Base-by-base conservation (phyloP, 768 basidiomycete species). In the Strobilomyces dryophilus region DNA sequence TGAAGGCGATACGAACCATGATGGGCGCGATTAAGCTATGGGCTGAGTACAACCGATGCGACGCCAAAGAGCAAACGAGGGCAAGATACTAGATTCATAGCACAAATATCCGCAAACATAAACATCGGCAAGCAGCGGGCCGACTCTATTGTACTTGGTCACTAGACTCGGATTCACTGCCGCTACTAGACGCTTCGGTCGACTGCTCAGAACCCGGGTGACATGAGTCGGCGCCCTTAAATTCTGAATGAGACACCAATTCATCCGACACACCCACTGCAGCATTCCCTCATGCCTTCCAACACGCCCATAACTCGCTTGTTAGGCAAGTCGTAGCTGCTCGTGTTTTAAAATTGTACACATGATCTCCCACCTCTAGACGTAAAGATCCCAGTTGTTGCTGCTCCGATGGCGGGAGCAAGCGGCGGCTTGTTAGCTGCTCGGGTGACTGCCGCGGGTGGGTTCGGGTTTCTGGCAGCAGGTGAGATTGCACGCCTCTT, bases 391-490 rank as follows among this genome's bases (percentile, higher is more conserved):
- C 89, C 89, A 24, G 66, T 91, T 39, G 71, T 90, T 5, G 72
- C 74, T 17, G 81, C 82, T 1, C 79, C 88, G 1, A 92, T 92
- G 89, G 83, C 83, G 1, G 81, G 80, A 14, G 87, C 80, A 4
- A 77, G 81, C 52, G 84, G 85, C 44, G 87, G 84, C 44, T 66
- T 66, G 18, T 64, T 85, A 20, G 83, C 84, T 24, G 81, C 83
- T 5, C 74, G 80, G 50, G 84, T 87, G 31, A 76, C 80, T 18
- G 74, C 76, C 3, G 88, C 73, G 8, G 91, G 91, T 20, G 90
- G 85, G 15, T 84, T 91, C 51, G 90, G 87, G 2, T 90, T 92
- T 65, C 58, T 90, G 0, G 75, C 80, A n/a, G 76, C 80, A 67
- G 84, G 87, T 83, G 58, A 10, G 60, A 45, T 17, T 15, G 11